Conservation (phyloP, 129 eudicot species). For the Helianthus tuberosus region DNA sequence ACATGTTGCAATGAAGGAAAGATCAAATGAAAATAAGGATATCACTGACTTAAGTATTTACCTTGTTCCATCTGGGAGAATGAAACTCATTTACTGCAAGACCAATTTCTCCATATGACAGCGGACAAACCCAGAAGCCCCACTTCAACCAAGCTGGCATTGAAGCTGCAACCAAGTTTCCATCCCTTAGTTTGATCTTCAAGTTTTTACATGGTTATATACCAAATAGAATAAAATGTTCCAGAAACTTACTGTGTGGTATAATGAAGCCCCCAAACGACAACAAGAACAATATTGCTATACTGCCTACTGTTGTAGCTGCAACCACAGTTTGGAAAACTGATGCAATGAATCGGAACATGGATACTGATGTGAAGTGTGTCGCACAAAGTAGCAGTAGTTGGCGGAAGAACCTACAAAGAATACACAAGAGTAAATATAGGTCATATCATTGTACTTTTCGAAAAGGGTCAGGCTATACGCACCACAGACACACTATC, state of each 20-base stretch:
- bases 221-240: neutral
- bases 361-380: constrained; percentile 59
- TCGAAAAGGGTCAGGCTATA: too few species aligned
- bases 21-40: too few species aligned
- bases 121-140: too few species aligned
- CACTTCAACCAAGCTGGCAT: too few species aligned
- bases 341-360: constrained; percentile 73
- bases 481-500: too few species aligned
- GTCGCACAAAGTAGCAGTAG: constrained; percentile 45
- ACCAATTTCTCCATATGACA: too few species aligned
- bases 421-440: too few species aligned
- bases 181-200: constrained; percentile 12
- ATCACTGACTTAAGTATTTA: too few species aligned
- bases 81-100: too few species aligned
- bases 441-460: too few species aligned
- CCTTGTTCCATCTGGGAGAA: too few species aligned
- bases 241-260: constrained; percentile 48
- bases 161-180: constrained; percentile 3
- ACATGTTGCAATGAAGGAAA: too few species aligned
- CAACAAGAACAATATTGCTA: constrained; percentile 42
- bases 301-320: constrained; percentile 47
- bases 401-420: constrained; percentile 66
- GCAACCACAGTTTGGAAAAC: constrained; percentile 48
- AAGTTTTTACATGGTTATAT: neutral
- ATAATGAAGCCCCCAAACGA: constrained; percentile 66